A percentile compares a stretch with the other conserved stretches of the same genome.
phyloP scores from a whole-genome alignment of 129 eudicot species.

The Pittosporum tobira region DNA sequence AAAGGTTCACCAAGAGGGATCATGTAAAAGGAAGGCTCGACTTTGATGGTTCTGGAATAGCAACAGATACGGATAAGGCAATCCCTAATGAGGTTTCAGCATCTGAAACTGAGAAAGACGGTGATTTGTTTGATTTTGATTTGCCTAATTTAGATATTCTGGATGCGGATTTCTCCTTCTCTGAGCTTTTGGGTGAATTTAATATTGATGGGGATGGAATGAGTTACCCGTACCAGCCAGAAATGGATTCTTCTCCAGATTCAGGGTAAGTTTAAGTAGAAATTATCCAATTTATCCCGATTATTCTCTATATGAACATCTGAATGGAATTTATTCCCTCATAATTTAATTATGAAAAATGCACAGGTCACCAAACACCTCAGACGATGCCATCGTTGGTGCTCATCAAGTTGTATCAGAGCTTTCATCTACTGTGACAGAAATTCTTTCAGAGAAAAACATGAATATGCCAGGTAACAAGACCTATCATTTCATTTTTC shows the following conservation, averaged over 20 bases:
- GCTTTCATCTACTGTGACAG: slow-evolving; percentile 43
- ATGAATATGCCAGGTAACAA: slow-evolving; percentile 34
- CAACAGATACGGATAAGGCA: slow-evolving; percentile 19
- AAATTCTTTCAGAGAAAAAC: slow-evolving; percentile 49
- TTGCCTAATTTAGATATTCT: slow-evolving; percentile 60
- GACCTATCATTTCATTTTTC: background rate
- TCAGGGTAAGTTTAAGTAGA: slow-evolving; percentile 40
- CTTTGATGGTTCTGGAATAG: slow-evolving; percentile 53
- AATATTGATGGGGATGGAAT: slow-evolving; percentile 37
- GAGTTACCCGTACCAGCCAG: slow-evolving; percentile 28
- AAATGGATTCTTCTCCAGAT: slow-evolving; percentile 44
- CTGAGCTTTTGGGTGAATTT: slow-evolving; percentile 61
- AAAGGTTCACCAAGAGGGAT: slow-evolving; percentile 42
- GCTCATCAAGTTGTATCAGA: slow-evolving; percentile 41
- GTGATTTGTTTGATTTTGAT: slow-evolving; percentile 64
- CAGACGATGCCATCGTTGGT: slow-evolving; percentile 23
- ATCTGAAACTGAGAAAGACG: slow-evolving; percentile 48
- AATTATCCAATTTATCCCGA: background rate
- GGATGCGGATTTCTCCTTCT: slow-evolving; percentile 49
- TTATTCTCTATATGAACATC: background rate
- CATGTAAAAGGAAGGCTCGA: slow-evolving; percentile 84
- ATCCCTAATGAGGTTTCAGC: slow-evolving; percentile 31
- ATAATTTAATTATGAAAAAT: background rate
- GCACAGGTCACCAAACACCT: slow-evolving; percentile 42
- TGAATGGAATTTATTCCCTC: background rate